A percentile compares a stretch with the other conserved stretches of the same genome.
phyloP scores from a whole-genome alignment of 176 grass and related monocot genomes.

The Triticum urartu region DNA sequence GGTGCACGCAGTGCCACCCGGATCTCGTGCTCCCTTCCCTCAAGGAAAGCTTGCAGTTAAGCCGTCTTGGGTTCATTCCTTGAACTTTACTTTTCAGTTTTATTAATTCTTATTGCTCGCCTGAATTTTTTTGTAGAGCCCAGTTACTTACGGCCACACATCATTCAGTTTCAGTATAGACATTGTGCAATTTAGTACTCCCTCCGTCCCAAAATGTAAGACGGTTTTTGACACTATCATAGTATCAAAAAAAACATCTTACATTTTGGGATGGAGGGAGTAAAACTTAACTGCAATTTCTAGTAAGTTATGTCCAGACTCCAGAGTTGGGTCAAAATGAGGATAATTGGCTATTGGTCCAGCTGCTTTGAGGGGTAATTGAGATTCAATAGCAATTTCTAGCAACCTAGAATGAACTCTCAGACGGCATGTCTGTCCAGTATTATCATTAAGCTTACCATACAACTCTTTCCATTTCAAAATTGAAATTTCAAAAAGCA shows the following conservation, averaged over 20 bases:
- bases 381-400: background rate
- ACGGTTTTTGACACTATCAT: too few relatives aligned
- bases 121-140: background rate
- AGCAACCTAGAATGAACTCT: background rate
- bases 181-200: background rate
- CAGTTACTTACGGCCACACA: background rate
- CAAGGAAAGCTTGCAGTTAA: conserved; percentile 53
- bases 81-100: background rate
- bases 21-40: conserved; percentile 60
- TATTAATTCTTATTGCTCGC: background rate
- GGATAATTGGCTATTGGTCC: background rate
- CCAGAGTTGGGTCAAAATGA: background rate
- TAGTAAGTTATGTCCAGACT: background rate
- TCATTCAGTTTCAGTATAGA: background rate
- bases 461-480: background rate
- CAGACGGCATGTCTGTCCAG: background rate
- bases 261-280: too few relatives aligned
- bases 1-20: conserved; percentile 72
- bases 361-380: background rate
- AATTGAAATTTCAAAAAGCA: background rate
- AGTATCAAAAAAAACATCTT: too few relatives aligned
- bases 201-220: too few relatives aligned
- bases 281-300: background rate
- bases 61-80: background rate
- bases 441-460: background rate